phyloP scores from a whole-genome alignment of 768 basidiomycete species.

The Phylloporus sp. region DNA sequence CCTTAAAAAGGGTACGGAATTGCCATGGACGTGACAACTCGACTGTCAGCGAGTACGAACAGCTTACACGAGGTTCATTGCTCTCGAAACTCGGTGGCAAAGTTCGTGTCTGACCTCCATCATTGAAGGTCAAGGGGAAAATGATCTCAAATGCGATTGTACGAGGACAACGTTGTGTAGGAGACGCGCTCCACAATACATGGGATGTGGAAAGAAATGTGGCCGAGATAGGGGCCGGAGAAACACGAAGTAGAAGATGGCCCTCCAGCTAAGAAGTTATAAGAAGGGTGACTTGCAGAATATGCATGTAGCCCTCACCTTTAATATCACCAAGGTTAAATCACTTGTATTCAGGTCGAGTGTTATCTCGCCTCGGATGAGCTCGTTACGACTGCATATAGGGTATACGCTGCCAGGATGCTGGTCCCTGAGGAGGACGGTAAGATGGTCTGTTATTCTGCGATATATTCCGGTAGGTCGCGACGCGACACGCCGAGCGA shows the following conservation, averaged over 20 bases:
- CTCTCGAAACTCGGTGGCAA: constrained; percentile 49
- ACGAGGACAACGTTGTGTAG: constrained; percentile 27
- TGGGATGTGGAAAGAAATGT: constrained; percentile 16
- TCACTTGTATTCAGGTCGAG: constrained; percentile 7
- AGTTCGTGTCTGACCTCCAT: constrained; percentile 29
- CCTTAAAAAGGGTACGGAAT: constrained; percentile 44
- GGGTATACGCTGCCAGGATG: constrained; percentile 20
- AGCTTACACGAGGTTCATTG: constrained; percentile 29
- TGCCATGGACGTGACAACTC: constrained; percentile 36
- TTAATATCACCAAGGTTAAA: constrained; percentile 19
- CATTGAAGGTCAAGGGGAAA: constrained; percentile 46
- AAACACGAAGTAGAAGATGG: constrained; percentile 13
- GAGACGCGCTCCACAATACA: constrained; percentile 17
- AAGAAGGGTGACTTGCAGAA: neutral
- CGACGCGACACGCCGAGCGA: constrained; percentile 28
- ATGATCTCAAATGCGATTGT: constrained; percentile 40
- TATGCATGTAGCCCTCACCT: constrained; percentile 11
- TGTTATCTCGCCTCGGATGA: constrained; percentile 24
- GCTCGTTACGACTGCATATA: constrained; percentile 15
- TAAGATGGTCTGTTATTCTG: constrained; percentile 28
- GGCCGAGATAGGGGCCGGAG: constrained; percentile 9
- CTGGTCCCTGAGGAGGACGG: constrained; percentile 23
- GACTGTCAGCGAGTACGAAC: constrained; percentile 46
- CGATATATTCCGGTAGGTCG: constrained; percentile 20
- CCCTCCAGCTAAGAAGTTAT: constrained; percentile 23